These are phyloP conservation scores for Trichoderma sp. DNA, from an alignment of 2,329 filamentous ascomycete species.

Conservation along the genomic window DNA sequence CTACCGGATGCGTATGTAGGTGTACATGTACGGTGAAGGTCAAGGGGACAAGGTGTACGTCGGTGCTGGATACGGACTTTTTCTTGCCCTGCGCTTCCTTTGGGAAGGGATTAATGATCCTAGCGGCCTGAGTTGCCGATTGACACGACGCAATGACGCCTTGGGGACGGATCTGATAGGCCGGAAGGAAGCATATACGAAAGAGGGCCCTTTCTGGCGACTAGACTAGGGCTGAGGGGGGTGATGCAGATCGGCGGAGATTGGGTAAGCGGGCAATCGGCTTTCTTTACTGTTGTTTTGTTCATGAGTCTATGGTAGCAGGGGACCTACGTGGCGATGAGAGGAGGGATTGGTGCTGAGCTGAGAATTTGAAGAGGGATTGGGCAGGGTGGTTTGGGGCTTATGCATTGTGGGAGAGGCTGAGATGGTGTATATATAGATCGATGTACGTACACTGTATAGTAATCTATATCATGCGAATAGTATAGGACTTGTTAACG, in stretches of 20 bases:
- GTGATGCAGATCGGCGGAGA: constrained; percentile 1
- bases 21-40: background rate
- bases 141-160: background rate
- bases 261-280: background rate
- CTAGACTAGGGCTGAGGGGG: constrained; percentile 11
- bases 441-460: background rate
- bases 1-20: background rate
- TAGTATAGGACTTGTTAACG: background rate
- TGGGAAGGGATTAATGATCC: background rate
- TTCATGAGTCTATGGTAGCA: background rate
- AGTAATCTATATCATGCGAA: background rate
- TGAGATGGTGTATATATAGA: background rate
- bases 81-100: background rate
- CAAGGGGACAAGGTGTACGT: background rate
- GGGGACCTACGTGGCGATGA: background rate
- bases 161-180: background rate
- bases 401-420: background rate
- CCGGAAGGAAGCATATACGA: background rate
- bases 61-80: background rate
- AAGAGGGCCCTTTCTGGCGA: background rate
- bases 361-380: background rate
- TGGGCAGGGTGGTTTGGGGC: background rate
- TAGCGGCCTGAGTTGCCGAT: background rate
- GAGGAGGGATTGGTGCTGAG: background rate
- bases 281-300: background rate